Percentiles rank a stretch among this genome's conserved stretches.
Evolutionary conservation across 805 yeast species (phyloP).

Genomic region (Pichia paraexigua): DNA sequence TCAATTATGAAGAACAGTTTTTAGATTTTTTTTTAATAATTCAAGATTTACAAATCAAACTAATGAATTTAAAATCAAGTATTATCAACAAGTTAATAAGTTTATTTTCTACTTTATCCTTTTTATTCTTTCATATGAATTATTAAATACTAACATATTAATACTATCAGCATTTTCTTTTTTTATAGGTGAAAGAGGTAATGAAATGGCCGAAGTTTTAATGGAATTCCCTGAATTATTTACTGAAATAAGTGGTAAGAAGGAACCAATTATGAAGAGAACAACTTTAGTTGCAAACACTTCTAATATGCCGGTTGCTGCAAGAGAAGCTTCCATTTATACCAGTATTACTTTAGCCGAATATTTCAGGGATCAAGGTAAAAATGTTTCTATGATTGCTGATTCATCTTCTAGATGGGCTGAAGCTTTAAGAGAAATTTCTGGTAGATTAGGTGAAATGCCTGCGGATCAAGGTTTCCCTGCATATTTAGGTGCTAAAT

Average conservation of each 20-base stretch:
- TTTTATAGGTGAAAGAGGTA: conserved; percentile 81
- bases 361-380: conserved; percentile 99
- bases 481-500: conserved; percentile 96
- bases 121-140: conserved; percentile 36
- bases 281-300: conserved; percentile 98
- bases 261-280: conserved; percentile 99
- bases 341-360: conserved; percentile 99
- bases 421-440: conserved; percentile 98
- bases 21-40: no score
- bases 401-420: conserved; percentile 99
- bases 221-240: conserved; percentile 98
- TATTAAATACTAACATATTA: conserved; percentile 37
- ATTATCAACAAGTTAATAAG: background rate
- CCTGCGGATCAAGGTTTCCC: conserved; percentile 99
- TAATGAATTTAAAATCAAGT: background rate
- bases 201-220: conserved; percentile 98
- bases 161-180: conserved; percentile 25
- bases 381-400: conserved; percentile 98
- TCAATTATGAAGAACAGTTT: background rate
- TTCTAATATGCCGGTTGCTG: conserved; percentile 99
- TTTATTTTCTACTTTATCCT: conserved; percentile 26
- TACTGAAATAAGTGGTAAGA: conserved; percentile 84
- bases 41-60: no score
- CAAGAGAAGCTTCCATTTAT: conserved; percentile 98
- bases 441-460: conserved; percentile 99